A percentile compares a stretch with the other conserved stretches of the same genome.
Conservation (phyloP, 2,329 filamentous ascomycete genomes). For the Emericellopsis atlantica region DNA sequence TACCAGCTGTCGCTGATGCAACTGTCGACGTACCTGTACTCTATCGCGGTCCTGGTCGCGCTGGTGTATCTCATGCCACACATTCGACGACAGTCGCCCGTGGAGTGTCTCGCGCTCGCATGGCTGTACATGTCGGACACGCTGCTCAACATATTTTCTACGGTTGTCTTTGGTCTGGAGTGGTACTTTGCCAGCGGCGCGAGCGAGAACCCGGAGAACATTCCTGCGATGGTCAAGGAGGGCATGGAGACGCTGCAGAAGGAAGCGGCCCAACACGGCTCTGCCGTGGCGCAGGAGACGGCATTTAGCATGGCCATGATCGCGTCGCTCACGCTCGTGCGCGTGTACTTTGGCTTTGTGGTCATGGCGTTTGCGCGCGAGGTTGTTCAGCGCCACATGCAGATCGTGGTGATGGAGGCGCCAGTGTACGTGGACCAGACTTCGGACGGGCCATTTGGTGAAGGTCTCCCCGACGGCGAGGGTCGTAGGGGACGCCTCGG, state of each 20-base stretch:
- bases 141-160: constrained; percentile 70
- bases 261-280: constrained; percentile 19
- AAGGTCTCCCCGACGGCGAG: constrained; percentile 57
- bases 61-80: constrained; percentile 63
- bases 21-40: constrained; percentile 86
- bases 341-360: constrained; percentile 74
- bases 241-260: constrained; percentile 19
- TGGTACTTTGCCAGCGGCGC: constrained; percentile 67
- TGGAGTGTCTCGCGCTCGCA: constrained; percentile 69
- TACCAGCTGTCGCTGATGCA: constrained; percentile 73
- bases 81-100: constrained; percentile 64
- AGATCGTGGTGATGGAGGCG: constrained; percentile 33
- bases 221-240: constrained; percentile 13
- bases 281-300: constrained; percentile 40
- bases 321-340: constrained; percentile 57
- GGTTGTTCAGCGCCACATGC: constrained; percentile 55
- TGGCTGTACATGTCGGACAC: constrained; percentile 81
- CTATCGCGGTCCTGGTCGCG: constrained; percentile 54
- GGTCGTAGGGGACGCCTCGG: constrained; percentile 72
- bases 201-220: constrained; percentile 11
- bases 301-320: constrained; percentile 70
- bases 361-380: constrained; percentile 73
- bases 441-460: constrained; percentile 54
- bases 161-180: constrained; percentile 64
- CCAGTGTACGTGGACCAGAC: constrained; percentile 23